These are phyloP conservation scores for Wallacemonas collosoma DNA, from an alignment of 208 protist species.

Conservation along the genomic window DNA sequence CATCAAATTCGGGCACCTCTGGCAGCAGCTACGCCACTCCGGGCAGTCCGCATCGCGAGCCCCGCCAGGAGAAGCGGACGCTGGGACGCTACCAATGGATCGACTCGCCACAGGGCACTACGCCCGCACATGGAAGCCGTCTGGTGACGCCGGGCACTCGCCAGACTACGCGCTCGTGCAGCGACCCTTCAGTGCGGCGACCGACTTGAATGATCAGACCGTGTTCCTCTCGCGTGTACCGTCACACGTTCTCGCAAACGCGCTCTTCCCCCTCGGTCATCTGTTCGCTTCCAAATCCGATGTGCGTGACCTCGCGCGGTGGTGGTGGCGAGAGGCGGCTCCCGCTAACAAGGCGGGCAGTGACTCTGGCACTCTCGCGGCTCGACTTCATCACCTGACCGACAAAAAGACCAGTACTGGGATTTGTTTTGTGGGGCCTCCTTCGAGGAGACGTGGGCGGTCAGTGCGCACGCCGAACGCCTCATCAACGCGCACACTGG, in stretches of 20 bases:
- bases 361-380: conserved; percentile 4
- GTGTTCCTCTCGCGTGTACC: conserved; percentile 64
- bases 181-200: conserved; percentile 47
- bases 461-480: not conserved
- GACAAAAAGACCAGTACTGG: conserved; percentile 81
- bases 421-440: conserved; percentile 72
- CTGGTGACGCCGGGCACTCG: not conserved
- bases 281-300: conserved; percentile 65
- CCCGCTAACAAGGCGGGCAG: not conserved
- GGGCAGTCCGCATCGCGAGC: conserved; percentile 2
- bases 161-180: conserved; percentile 35
- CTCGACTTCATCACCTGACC: conserved; percentile 12
- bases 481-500: conserved; percentile 17
- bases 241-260: conserved; percentile 23
- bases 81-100: not conserved
- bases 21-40: conserved; percentile 24
- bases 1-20: conserved; percentile 73
- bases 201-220: conserved; percentile 82
- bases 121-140: conserved; percentile 38
- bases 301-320: conserved; percentile 50
- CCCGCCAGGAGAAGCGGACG: too few species aligned
- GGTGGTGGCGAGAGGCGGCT: conserved; percentile 22
- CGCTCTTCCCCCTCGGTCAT: conserved; percentile 77
- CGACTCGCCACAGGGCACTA: conserved; percentile 84
- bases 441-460: not conserved